Evolutionary conservation across 345 rosid species (phyloP).

Genomic region (Moringa oleifera): DNA sequence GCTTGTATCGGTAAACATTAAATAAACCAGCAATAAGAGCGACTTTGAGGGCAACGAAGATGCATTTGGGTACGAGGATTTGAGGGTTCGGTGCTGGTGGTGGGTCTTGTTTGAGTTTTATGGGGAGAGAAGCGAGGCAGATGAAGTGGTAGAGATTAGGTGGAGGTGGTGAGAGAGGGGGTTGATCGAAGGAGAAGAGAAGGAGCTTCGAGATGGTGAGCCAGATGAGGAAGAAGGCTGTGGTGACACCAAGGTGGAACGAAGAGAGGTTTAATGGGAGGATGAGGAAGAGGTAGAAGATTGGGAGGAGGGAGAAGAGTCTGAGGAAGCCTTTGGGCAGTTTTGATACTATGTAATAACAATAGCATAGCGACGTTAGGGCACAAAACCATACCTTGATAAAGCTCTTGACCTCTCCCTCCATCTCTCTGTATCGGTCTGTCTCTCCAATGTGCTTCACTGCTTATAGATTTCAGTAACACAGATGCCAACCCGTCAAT

Average conservation of each 20-base stretch:
- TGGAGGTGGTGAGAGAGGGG: constrained; percentile 52
- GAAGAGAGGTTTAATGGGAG: constrained; percentile 46
- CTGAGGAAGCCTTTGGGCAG: constrained; percentile 38
- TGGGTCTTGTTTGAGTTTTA: constrained; percentile 29
- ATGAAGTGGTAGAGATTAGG: constrained; percentile 44
- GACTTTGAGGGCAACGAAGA: constrained; percentile 29
- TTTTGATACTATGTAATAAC: constrained; percentile 37
- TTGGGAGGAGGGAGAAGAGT: constrained; percentile 50
- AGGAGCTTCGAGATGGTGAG: constrained; percentile 61
- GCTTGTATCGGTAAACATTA: constrained; percentile 27
- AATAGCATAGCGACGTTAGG: constrained; percentile 32
- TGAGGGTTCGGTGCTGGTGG: not conserved
- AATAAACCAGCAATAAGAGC: constrained; percentile 25
- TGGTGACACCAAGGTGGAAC: constrained; percentile 22
- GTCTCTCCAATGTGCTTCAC: not conserved
- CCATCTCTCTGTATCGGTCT: constrained; percentile 8
- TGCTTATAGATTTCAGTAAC: no score
- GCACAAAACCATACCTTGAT: constrained; percentile 45
- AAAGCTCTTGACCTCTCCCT: constrained; percentile 25
- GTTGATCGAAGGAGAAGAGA: constrained; percentile 53
- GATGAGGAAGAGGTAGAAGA: constrained; percentile 31
- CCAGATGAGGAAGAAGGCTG: constrained; percentile 50
- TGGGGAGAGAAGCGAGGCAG: constrained; percentile 52
- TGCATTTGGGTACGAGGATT: not conserved
- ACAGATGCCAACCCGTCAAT: no score